Evolutionary conservation across 352 stramenopile species (phyloP).

Genomic region (Blastocystis sp.): DNA sequence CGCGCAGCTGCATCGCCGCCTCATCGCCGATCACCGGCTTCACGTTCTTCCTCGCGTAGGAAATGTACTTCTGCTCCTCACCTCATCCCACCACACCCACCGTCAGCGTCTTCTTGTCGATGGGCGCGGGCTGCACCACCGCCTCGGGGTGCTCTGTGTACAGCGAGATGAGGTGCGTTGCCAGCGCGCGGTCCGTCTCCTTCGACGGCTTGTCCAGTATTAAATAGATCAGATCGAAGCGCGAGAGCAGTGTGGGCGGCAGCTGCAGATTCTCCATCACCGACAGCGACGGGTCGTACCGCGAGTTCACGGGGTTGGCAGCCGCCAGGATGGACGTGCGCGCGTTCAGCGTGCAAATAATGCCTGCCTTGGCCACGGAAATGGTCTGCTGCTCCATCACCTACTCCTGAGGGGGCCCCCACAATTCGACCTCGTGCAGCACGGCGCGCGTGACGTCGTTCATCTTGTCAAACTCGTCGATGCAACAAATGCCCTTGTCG

Average conservation of each 20-base stretch:
- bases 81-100: not conserved
- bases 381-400: slow-evolving; percentile 88
- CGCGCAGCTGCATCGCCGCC: slow-evolving; percentile 84
- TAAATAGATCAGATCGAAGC: slow-evolving; percentile 99
- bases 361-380: slow-evolving; percentile 86
- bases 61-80: slow-evolving; percentile 87
- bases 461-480: slow-evolving; percentile 99
- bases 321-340: slow-evolving; percentile 95
- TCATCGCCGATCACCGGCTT: slow-evolving; percentile 85
- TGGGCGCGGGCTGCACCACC: slow-evolving; percentile 2
- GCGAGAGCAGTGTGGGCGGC: slow-evolving; percentile 90
- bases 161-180: slow-evolving; percentile 91
- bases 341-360: slow-evolving; percentile 95
- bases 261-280: slow-evolving; percentile 98
- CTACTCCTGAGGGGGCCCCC: no score
- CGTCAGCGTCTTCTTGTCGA: slow-evolving; percentile 60
- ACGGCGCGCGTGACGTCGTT: slow-evolving; percentile 91
- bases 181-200: slow-evolving; percentile 88
- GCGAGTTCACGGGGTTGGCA: slow-evolving; percentile 93
- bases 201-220: slow-evolving; percentile 92
- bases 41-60: slow-evolving; percentile 87
- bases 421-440: slow-evolving; percentile 83
- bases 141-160: slow-evolving; percentile 83
- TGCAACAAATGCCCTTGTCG: slow-evolving; percentile 95
- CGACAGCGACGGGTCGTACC: slow-evolving; percentile 94